These are phyloP conservation scores for Taxillus chinensis DNA, from an alignment of 164 flowering plant species.

Conservation along the genomic window DNA sequence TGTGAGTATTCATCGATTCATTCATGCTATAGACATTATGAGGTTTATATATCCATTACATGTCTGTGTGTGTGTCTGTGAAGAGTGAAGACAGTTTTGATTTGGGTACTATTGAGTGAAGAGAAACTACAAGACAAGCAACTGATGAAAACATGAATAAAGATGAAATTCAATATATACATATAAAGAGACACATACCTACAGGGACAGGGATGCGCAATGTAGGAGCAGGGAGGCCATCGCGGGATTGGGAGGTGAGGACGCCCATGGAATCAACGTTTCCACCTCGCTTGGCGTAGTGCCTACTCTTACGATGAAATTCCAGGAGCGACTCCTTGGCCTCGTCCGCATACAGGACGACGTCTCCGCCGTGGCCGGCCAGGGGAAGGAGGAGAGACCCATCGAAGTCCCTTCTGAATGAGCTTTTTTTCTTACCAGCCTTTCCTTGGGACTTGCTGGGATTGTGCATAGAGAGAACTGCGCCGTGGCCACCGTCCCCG, in stretches of 20 bases:
- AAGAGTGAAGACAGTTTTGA: no score
- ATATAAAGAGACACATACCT: constrained; percentile 28
- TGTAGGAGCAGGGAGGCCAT: constrained; percentile 70
- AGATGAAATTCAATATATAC: no score
- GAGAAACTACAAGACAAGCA: no score
- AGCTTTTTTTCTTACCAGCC: constrained; percentile 34
- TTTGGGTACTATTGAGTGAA: no score
- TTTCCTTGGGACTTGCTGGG: constrained; percentile 35
- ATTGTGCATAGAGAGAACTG: constrained; percentile 58
- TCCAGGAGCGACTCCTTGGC: constrained; percentile 66
- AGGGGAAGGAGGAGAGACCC: constrained; percentile 83
- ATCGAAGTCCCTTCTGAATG: constrained; percentile 66
- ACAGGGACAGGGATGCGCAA: constrained; percentile 89
- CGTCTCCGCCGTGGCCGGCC: constrained; percentile 97
- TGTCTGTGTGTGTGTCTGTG: no score
- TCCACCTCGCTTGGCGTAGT: constrained; percentile 92
- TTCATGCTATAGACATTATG: no score
- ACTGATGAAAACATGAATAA: no score
- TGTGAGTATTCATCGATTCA: no score
- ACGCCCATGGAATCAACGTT: constrained; percentile 89
- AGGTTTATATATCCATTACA: no score
- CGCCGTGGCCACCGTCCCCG: constrained; percentile 98
- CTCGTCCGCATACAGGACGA: constrained; percentile 79
- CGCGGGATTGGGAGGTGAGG: constrained; percentile 50
- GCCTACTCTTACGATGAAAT: constrained; percentile 52